Percentiles rank a stretch among this genome's conserved stretches.
Conservation (phyloP, 73 alveolate genomes). For the Paramecium primaurelia region DNA sequence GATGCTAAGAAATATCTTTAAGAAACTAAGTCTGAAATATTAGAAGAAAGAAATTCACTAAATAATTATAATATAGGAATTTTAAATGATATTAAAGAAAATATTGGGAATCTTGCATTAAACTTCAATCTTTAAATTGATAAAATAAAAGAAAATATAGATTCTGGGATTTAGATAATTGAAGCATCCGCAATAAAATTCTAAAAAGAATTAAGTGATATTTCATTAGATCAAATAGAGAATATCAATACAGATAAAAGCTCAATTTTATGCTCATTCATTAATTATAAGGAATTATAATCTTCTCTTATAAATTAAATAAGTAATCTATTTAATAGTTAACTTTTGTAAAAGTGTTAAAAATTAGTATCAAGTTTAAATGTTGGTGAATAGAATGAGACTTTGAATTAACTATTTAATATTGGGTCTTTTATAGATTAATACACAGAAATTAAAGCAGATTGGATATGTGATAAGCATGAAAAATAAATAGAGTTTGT, state of each 20-base stretch:
- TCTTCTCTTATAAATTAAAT: neutral
- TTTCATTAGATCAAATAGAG: neutral
- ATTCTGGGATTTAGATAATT: neutral
- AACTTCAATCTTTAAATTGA: neutral
- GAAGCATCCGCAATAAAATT: neutral
- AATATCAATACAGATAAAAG: neutral
- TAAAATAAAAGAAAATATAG: neutral
- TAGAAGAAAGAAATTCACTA: neutral
- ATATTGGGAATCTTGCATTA: neutral
- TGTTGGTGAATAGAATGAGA: neutral
- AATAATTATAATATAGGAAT: neutral
- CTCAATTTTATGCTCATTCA: neutral
- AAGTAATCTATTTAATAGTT: neutral
- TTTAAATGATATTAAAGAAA: neutral
- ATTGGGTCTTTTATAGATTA: neutral
- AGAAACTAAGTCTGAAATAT: neutral
- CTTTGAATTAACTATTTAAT: neutral
- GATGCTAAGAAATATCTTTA: neutral
- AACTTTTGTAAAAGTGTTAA: neutral
- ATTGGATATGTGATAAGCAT: neutral
- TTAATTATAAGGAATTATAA: neutral
- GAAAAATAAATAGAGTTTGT: neutral
- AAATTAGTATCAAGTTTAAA: neutral
- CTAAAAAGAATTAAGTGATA: neutral
- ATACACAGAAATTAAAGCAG: neutral